A percentile compares a stretch with the other conserved stretches of the same genome.
Conservation (phyloP, 2,329 filamentous ascomycete species). For the Allantophomopsis cytisporea region DNA sequence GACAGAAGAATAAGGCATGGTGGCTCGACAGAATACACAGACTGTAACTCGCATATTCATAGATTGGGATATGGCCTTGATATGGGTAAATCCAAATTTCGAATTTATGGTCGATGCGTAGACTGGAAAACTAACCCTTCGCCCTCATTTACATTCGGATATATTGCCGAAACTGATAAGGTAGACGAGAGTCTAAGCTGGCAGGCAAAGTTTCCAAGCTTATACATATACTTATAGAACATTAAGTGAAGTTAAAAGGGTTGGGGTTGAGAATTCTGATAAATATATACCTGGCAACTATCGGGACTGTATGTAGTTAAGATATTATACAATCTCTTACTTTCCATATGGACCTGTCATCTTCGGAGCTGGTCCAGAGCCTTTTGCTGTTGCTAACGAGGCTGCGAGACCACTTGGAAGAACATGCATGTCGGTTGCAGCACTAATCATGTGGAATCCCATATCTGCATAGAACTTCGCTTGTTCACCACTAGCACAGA, state of each 20-base stretch:
- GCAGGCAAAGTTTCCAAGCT: constrained; percentile 52
- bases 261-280: constrained; percentile 30
- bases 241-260: constrained; percentile 58
- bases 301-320: too few species aligned
- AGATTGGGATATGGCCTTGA: too few species aligned
- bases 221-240: constrained; percentile 63
- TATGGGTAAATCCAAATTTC: too few species aligned
- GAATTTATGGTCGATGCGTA: too few species aligned
- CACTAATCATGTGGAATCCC: constrained; percentile 49
- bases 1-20: too few species aligned
- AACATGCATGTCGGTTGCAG: constrained; percentile 39
- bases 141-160: too few species aligned
- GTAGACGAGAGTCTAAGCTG: constrained; percentile 16
- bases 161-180: too few species aligned
- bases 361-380: constrained; percentile 15
- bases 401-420: constrained; percentile 30
- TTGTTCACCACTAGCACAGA: constrained; percentile 40
- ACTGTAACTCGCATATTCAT: too few species aligned
- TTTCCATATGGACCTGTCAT: constrained; percentile 16
- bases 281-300: not conserved
- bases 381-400: constrained; percentile 32
- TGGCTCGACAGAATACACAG: too few species aligned
- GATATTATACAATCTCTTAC: constrained; percentile 21
- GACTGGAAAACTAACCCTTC: too few species aligned
- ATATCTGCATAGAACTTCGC: constrained; percentile 37